Evolutionary conservation across 305 asterid species (phyloP), one percentile per base, ranked within the genome.

Genomic region (Fraxinus latifolia): DNA sequence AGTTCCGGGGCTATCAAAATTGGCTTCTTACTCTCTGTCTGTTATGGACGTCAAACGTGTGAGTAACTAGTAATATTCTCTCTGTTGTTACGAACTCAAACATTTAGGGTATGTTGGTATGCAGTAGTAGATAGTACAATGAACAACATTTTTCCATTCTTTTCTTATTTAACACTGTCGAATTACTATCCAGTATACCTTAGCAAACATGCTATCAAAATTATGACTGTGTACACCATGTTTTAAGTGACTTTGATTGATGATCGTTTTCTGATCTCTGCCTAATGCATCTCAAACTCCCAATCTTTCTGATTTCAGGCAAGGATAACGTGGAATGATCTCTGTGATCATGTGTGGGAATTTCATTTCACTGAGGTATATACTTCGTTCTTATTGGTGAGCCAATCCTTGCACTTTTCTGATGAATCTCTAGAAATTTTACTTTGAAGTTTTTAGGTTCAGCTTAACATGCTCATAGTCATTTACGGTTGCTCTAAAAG

Each of bases 331-430:
- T 88, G 88, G 87, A 91, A 87, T 19, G 98, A 95, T 85, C 87
- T 95, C 37, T 90, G 94, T 76, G 95, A 93, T 81, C 97, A 95
- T 80, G 85, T 4, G 12, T 95, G 98, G 98, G 93, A 91, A 74
- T 95, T 91, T 80, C 98, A 87, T 79, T 95, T 89, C 79, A 90
- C 86, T 19, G 86, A 92, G 97, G 98, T 95, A 86, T 32, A 85
- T 77, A 21, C 31, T 78, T 55, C 42, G n/a, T 32, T 42, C 79
- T 3, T 65, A 29, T 25, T 32, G 21, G 47, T 11, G 50, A 32
- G 39, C 81, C 50, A 25, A 11, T 79, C 47, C 55, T 81, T 62
- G 58, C 8, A 14, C 31, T 39, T 34, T 25, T 14, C 27, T 33
- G 9, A 7, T 17, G 14, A 19, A 60, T 12, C 70, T 60, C 31